Percentiles rank a stretch among this genome's conserved stretches.
These are phyloP conservation scores for Arctium minus DNA, from an alignment of 129 eudicot species.

Conservation along the genomic window DNA sequence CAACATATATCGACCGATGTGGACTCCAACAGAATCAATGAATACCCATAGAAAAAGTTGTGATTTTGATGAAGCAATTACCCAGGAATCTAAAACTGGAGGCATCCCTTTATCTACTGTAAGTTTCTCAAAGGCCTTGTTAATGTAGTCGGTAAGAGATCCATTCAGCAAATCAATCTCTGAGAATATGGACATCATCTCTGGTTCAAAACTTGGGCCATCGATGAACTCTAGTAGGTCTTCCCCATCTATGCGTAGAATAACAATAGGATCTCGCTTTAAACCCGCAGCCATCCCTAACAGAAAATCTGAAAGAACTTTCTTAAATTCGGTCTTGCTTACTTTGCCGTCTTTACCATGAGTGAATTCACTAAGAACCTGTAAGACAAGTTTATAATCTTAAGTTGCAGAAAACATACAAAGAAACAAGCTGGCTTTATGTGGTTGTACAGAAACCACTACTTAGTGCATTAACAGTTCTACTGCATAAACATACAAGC, in stretches of 20 bases:
- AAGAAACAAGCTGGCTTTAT: neutral
- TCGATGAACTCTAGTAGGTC: slow-evolving; percentile 65
- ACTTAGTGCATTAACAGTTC: slow-evolving; percentile 13
- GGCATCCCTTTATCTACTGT: slow-evolving; percentile 96
- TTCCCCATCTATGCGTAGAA: slow-evolving; percentile 93
- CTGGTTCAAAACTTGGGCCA: slow-evolving; percentile 62
- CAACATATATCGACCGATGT: neutral
- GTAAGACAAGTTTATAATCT: slow-evolving; percentile 16
- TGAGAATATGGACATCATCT: slow-evolving; percentile 56
- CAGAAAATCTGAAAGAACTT: slow-evolving; percentile 82
- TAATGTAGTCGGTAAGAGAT: slow-evolving; percentile 48
- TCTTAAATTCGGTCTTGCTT: slow-evolving; percentile 75
- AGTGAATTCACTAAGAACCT: slow-evolving; percentile 90
- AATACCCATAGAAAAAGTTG: neutral
- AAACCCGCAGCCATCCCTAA: slow-evolving; percentile 97
- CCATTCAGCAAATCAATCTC: slow-evolving; percentile 50
- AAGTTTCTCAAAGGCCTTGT: slow-evolving; percentile 77
- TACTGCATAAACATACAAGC: slow-evolving; percentile 7
- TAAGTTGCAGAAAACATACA: slow-evolving; percentile 6
- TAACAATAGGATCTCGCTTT: slow-evolving; percentile 86
- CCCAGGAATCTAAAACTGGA: slow-evolving; percentile 95
- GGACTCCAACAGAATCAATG: neutral
- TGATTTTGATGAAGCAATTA: slow-evolving; percentile 20
- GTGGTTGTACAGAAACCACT: neutral
- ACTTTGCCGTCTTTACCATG: slow-evolving; percentile 76